These are phyloP conservation scores for Athelia sp. DNA, from an alignment of 1,284 basidiomycete genomes.

Conservation along the genomic window DNA sequence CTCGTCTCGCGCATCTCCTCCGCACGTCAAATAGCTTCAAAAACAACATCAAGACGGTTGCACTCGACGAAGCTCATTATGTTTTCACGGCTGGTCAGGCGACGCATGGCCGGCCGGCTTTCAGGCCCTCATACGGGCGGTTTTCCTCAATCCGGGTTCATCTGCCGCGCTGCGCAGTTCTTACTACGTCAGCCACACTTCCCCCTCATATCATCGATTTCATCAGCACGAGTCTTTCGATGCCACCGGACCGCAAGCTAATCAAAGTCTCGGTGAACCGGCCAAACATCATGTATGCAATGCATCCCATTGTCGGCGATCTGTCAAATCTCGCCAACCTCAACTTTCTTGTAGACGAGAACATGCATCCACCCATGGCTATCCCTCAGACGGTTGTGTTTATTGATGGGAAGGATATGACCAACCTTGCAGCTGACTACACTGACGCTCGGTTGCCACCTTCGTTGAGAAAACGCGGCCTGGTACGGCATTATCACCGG, in stretches of 20 bases:
- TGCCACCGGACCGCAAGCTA: constrained; percentile 8
- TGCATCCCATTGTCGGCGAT: constrained; percentile 14
- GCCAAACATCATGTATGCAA: constrained; percentile 25
- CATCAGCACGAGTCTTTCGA: constrained; percentile 9
- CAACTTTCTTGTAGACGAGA: constrained; percentile 17
- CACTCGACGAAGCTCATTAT: constrained; percentile 16
- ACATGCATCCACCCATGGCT: constrained; percentile 5
- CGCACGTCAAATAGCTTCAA: not conserved
- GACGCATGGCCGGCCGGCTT: constrained; percentile 17
- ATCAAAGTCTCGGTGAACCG: constrained; percentile 20
- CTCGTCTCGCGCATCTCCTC: constrained; percentile 13
- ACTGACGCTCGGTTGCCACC: constrained; percentile 6
- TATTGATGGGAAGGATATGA: not conserved
- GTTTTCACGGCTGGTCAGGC: constrained; percentile 7
- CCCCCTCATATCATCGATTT: constrained; percentile 19
- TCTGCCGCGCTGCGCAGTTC: constrained; percentile 13
- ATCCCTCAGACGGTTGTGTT: not conserved
- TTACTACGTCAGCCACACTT: constrained; percentile 18
- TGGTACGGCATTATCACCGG: constrained; percentile 22
- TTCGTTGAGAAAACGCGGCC: constrained; percentile 5
- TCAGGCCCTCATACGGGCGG: constrained; percentile 16
- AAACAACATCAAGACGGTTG: not conserved
- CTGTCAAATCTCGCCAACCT: constrained; percentile 20
- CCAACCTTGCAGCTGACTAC: constrained; percentile 7
- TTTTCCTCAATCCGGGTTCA: not conserved